phyloP scores from a whole-genome alignment of 768 basidiomycete species.

The Astraeus odoratus region DNA sequence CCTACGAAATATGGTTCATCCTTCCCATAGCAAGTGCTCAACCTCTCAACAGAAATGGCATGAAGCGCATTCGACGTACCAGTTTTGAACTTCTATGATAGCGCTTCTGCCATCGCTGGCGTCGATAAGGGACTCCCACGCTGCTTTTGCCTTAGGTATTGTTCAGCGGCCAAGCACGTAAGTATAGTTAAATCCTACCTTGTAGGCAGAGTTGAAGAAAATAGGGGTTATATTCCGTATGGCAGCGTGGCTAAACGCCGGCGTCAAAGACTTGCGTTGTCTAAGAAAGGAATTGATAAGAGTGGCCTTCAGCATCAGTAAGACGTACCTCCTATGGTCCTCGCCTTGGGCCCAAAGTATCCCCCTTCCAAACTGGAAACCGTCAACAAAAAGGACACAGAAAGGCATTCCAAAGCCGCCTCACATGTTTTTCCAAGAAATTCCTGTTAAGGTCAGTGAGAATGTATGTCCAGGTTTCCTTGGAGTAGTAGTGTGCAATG shows the following conservation, averaged over 20 bases:
- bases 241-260: conserved; percentile 19
- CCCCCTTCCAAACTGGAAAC: conserved; percentile 27
- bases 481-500: conserved; percentile 41
- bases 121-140: conserved; percentile 18
- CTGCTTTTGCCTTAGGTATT: conserved; percentile 12
- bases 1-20: conserved; percentile 8
- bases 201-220: conserved; percentile 25
- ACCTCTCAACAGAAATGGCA: not conserved
- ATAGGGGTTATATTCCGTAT: conserved; percentile 17
- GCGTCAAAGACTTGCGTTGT: conserved; percentile 22
- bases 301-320: too few species aligned
- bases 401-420: not conserved
- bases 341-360: conserved; percentile 38
- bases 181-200: conserved; percentile 8
- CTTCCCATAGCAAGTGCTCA: not conserved
- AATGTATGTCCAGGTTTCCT: conserved; percentile 37
- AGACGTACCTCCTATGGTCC: conserved; percentile 32
- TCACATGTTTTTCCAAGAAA: conserved; percentile 19
- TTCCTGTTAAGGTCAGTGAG: conserved; percentile 15
- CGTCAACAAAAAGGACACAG: not conserved
- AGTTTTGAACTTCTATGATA: conserved; percentile 8
- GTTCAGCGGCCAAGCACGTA: not conserved
- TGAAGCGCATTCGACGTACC: not conserved
- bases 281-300: too few species aligned
- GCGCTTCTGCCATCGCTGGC: not conserved